Conservation (phyloP, 2,329 filamentous ascomycete species). For the Exophiala xenobiotica region DNA sequence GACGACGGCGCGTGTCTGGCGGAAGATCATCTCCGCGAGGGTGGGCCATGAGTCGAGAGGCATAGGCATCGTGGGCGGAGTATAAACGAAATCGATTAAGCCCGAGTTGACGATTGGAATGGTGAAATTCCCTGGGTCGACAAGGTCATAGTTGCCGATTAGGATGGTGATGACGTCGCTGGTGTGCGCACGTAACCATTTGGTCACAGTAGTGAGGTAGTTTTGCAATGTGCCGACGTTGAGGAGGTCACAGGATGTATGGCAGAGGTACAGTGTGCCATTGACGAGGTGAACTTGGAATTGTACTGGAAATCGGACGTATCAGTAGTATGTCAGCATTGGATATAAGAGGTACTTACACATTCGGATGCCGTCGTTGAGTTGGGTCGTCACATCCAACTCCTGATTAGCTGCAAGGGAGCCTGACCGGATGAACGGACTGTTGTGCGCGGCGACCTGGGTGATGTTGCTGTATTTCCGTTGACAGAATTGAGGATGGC, state of each 20-base stretch:
- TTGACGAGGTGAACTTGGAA: constrained; percentile 60
- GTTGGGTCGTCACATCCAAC: constrained; percentile 65
- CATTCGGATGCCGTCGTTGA: constrained; percentile 70
- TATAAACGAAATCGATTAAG: constrained; percentile 70
- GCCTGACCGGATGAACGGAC: constrained; percentile 68
- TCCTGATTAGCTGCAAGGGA: constrained; percentile 76
- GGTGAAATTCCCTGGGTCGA: constrained; percentile 63
- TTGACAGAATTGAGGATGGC: constrained; percentile 71
- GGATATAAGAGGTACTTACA: constrained; percentile 37
- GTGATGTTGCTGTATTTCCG: constrained; percentile 81
- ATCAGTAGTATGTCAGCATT: constrained; percentile 3
- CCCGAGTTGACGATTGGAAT: constrained; percentile 69
- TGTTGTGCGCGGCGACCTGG: constrained; percentile 75
- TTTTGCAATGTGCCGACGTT: constrained; percentile 74
- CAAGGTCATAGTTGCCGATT: constrained; percentile 79
- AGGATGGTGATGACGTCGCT: constrained; percentile 87
- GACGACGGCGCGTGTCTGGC: constrained; percentile 69
- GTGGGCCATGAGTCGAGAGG: constrained; percentile 77
- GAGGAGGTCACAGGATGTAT: constrained; percentile 77
- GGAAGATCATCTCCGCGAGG: constrained; percentile 71
- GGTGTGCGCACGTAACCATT: constrained; percentile 73
- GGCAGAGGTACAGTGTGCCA: constrained; percentile 71
- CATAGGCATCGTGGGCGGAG: constrained; percentile 70
- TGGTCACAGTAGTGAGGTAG: constrained; percentile 67
- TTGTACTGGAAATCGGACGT: constrained; percentile 47